phyloP scores from a whole-genome alignment of 257 asterid species.

The Salvia splendens region DNA sequence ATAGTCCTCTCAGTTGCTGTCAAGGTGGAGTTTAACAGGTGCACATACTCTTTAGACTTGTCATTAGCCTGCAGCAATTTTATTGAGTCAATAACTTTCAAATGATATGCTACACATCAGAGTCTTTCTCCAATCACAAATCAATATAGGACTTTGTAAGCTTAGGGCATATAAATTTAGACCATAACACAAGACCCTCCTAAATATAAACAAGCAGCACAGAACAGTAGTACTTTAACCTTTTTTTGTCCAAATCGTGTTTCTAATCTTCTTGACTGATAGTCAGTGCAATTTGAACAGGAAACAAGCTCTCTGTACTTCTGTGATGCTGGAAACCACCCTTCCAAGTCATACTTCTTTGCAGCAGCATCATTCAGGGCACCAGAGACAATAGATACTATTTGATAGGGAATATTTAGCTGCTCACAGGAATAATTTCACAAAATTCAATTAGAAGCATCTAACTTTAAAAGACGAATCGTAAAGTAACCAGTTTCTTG shows the following conservation, averaged over 20 bases:
- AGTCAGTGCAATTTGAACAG: constrained; percentile 94
- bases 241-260: constrained; percentile 89
- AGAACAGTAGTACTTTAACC: constrained; percentile 37
- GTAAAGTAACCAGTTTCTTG: neutral
- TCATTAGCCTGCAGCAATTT: constrained; percentile 64
- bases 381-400: constrained; percentile 87
- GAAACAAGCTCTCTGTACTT: constrained; percentile 86
- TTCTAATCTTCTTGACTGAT: constrained; percentile 85
- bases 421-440: constrained; percentile 37
- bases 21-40: constrained; percentile 88
- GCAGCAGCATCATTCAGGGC: constrained; percentile 98
- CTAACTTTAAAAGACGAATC: neutral
- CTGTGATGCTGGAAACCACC: constrained; percentile 91
- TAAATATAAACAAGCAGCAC: constrained; percentile 38
- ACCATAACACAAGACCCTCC: constrained; percentile 52
- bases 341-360: constrained; percentile 92
- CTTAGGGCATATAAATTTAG: neutral
- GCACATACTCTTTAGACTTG: constrained; percentile 77
- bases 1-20: constrained; percentile 95
- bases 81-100: constrained; percentile 4
- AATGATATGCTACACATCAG: neutral
- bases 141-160: neutral
- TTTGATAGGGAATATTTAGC: constrained; percentile 81
- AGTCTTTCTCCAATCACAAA: neutral
- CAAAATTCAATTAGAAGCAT: neutral